phyloP scores from a whole-genome alignment of 1,284 basidiomycete species.

The Tilletia setariae region DNA sequence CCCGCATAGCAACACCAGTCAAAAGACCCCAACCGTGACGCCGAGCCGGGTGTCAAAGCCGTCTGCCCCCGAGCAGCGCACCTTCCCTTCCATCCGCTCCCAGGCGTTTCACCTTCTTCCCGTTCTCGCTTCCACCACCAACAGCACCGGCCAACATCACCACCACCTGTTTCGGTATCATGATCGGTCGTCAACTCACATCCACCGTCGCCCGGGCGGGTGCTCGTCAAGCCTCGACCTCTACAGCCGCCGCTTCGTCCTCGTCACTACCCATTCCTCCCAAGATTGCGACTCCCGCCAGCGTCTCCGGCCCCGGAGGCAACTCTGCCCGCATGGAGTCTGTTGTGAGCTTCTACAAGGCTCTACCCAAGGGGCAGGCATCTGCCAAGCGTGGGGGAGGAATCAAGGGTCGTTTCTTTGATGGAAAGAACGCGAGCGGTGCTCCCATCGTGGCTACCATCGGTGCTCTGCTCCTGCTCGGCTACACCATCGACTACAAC shows the following conservation, averaged over 20 bases:
- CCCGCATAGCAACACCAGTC: background rate
- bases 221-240: slow-evolving; percentile 1
- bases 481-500: slow-evolving; percentile 59
- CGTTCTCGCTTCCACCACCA: background rate
- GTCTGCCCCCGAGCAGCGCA: background rate
- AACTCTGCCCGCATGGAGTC: slow-evolving; percentile 71
- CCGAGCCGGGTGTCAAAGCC: background rate
- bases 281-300: slow-evolving; percentile 85
- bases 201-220: slow-evolving; percentile 4
- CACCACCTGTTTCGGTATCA: background rate
- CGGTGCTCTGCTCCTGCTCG: slow-evolving; percentile 71
- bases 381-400: slow-evolving; percentile 65
- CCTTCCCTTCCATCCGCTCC: background rate
- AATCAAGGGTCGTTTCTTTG: slow-evolving; percentile 75
- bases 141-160: background rate
- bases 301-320: slow-evolving; percentile 73
- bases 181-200: slow-evolving; percentile 14
- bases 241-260: slow-evolving; percentile 12
- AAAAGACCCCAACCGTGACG: background rate
- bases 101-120: background rate
- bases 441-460: slow-evolving; percentile 71
- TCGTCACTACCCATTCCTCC: slow-evolving; percentile 71
- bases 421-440: slow-evolving; percentile 77
- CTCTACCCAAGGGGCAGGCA: slow-evolving; percentile 70
- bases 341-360: slow-evolving; percentile 90